These are phyloP conservation scores for Boletus smithii DNA, from an alignment of 1,284 basidiomycete species.

Conservation along the genomic window DNA sequence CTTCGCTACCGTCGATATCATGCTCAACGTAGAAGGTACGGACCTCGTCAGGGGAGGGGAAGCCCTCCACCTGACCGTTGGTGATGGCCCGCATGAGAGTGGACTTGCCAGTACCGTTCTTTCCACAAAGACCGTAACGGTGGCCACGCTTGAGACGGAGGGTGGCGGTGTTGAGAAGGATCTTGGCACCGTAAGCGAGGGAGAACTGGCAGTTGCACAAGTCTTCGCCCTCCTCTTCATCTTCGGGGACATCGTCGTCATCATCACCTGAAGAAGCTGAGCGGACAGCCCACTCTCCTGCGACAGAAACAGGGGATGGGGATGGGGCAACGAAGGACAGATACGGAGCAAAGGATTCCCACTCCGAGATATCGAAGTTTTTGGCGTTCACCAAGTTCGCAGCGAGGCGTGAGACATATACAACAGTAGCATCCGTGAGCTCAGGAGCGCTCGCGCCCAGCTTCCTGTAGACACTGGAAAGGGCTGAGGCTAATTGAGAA, in stretches of 20 bases:
- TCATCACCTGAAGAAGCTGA: constrained; percentile 79
- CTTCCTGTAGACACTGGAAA: constrained; percentile 84
- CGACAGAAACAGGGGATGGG: constrained; percentile 67
- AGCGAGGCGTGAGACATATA: constrained; percentile 78
- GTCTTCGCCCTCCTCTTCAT: constrained; percentile 96
- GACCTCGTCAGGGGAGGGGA: constrained; percentile 93
- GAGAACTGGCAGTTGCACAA: constrained; percentile 99
- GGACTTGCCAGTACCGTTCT: constrained; percentile 98
- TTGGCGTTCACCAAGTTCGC: constrained; percentile 85
- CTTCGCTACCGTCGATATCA: constrained; percentile 96
- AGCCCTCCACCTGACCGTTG: constrained; percentile 96
- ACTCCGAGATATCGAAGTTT: constrained; percentile 88
- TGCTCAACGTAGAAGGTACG: constrained; percentile 99
- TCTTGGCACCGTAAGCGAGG: constrained; percentile 97
- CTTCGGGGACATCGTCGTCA: constrained; percentile 70
- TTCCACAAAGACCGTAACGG: constrained; percentile 97
- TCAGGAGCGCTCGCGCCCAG: constrained; percentile 59
- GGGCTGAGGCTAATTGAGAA: constrained; percentile 59
- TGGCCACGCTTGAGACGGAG: constrained; percentile 98
- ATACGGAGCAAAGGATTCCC: constrained; percentile 82
- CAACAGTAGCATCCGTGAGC: constrained; percentile 55
- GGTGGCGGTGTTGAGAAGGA: constrained; percentile 91
- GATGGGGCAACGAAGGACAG: constrained; percentile 64
- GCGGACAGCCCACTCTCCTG: constrained; percentile 85
- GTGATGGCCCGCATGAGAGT: constrained; percentile 97